Conservation (phyloP, 139 green algal genomes). For the Pseudopediastrum boryanum region DNA sequence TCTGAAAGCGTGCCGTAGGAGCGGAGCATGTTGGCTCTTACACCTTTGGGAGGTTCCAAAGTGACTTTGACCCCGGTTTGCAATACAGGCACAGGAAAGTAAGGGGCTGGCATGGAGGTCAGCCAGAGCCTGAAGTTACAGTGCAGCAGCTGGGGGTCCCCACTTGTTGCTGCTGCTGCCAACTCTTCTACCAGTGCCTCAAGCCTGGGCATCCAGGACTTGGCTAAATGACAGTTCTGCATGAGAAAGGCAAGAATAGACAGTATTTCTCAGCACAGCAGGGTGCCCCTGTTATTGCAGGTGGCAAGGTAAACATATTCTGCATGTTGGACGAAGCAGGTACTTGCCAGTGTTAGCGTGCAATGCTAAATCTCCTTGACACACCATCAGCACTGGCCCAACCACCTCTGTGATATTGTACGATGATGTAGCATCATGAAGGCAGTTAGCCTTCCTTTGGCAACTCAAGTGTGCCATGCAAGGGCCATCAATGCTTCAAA, state of each 20-base stretch:
- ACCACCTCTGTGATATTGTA: too few species aligned
- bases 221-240: constrained; percentile 92
- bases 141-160: constrained; percentile 50
- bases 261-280: neutral
- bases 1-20: constrained; percentile 59
- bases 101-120: constrained; percentile 67
- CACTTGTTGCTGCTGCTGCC: neutral
- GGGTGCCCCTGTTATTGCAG: neutral
- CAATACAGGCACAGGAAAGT: constrained; percentile 79
- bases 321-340: too few species aligned
- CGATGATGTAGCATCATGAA: too few species aligned
- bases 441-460: too few species aligned
- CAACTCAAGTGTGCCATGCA: too few species aligned
- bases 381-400: too few species aligned
- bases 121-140: constrained; percentile 87
- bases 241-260: constrained; percentile 44
- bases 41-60: constrained; percentile 78
- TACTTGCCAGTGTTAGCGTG: too few species aligned
- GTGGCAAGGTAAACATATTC: too few species aligned
- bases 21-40: constrained; percentile 74
- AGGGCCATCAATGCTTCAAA: too few species aligned
- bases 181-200: constrained; percentile 49
- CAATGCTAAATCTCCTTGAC: too few species aligned
- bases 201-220: constrained; percentile 82
- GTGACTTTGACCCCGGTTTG: constrained; percentile 75